Evolutionary conservation across 2,329 filamentous ascomycete genomes (phyloP).

Genomic region (Parafenestella ontariensis): DNA sequence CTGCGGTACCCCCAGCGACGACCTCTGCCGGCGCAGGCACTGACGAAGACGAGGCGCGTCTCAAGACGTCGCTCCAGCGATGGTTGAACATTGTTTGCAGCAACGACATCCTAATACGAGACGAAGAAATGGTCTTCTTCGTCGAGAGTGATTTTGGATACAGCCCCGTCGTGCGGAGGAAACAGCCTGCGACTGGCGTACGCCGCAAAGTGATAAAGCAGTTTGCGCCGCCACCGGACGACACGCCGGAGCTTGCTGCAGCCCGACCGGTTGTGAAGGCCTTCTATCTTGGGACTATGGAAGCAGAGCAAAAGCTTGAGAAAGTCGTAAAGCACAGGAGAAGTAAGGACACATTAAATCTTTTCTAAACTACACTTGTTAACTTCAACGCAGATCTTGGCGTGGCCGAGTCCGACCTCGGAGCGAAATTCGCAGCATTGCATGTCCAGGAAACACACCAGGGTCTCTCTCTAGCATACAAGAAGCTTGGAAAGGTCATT

Average conservation of each 20-base stretch:
- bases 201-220: slow-evolving; percentile 96
- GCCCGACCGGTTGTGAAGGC: slow-evolving; percentile 91
- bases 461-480: slow-evolving; percentile 87
- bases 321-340: slow-evolving; percentile 89
- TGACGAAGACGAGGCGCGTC: slow-evolving; percentile 89
- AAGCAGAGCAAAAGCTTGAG: slow-evolving; percentile 96
- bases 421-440: slow-evolving; percentile 86
- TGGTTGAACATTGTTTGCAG: slow-evolving; percentile 95
- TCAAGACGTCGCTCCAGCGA: slow-evolving; percentile 88
- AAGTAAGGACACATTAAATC: slow-evolving; percentile 62
- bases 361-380: slow-evolving; percentile 9
- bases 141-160: slow-evolving; percentile 99
- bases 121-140: slow-evolving; percentile 97
- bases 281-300: slow-evolving; percentile 95
- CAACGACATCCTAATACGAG: slow-evolving; percentile 90
- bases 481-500: slow-evolving; percentile 91
- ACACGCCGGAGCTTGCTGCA: slow-evolving; percentile 91
- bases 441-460: slow-evolving; percentile 88
- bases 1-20: slow-evolving; percentile 90
- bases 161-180: slow-evolving; percentile 92
- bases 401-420: slow-evolving; percentile 90
- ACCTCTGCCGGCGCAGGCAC: slow-evolving; percentile 95
- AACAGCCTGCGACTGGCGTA: slow-evolving; percentile 95
- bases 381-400: slow-evolving; percentile 73
- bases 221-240: slow-evolving; percentile 95